phyloP scores from a whole-genome alignment of 2,329 filamentous ascomycete species.

The Metarhizium sp. region DNA sequence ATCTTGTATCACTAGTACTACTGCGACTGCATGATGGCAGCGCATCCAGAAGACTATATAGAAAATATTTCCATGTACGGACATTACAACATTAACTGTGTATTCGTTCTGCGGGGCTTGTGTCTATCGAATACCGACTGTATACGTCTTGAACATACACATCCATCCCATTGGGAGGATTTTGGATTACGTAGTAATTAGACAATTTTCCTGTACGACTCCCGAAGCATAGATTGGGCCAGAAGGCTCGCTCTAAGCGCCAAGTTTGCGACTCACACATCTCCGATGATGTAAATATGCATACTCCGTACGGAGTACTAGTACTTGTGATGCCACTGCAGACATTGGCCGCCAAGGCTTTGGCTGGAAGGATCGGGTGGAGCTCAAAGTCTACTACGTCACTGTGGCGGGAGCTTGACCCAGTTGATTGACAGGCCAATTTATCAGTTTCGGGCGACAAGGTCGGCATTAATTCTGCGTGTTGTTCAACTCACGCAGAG shows the following conservation, averaged over 20 bases:
- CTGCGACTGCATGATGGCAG: not conserved
- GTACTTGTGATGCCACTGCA: not conserved
- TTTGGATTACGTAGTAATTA: no score
- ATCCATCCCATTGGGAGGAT: no score
- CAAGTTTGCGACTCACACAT: not conserved
- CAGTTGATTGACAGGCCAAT: not conserved
- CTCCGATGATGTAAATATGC: not conserved
- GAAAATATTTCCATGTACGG: not conserved
- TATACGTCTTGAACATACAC: no score
- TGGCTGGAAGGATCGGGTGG: not conserved
- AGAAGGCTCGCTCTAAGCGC: not conserved
- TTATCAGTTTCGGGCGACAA: not conserved
- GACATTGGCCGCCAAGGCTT: not conserved
- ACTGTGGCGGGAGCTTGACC: constrained; percentile 12
- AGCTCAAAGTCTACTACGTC: constrained; percentile 9
- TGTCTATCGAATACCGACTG: no score
- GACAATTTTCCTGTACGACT: not conserved
- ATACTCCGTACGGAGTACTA: no score
- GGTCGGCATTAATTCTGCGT: no score
- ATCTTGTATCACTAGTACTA: not conserved
- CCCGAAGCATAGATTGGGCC: not conserved
- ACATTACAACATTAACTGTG: not conserved
- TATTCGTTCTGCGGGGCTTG: not conserved
- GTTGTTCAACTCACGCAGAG: no score
- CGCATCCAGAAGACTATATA: not conserved